Evolutionary conservation across 2,329 filamentous ascomycete species (phyloP).

Genomic region (Fusarium chuoi): DNA sequence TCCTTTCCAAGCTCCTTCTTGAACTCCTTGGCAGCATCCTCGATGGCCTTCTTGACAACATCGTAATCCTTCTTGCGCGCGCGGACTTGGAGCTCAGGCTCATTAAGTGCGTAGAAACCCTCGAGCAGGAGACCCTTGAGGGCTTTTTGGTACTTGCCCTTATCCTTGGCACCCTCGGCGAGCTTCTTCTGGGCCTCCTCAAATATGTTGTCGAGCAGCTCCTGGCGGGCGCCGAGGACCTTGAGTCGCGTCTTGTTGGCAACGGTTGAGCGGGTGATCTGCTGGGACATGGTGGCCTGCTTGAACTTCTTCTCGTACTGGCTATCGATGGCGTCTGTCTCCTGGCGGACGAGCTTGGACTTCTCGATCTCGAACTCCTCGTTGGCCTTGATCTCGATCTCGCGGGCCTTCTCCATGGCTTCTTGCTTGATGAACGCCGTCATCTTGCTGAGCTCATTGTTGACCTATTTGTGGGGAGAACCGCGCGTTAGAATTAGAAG

Average conservation of each 20-base stretch:
- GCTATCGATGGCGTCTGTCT: conserved; percentile 90
- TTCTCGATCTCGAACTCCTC: conserved; percentile 99
- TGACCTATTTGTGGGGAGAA: conserved; percentile 71
- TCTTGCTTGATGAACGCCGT: conserved; percentile 99
- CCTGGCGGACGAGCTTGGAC: conserved; percentile 96
- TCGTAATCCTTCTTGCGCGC: conserved; percentile 84
- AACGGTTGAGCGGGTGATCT: conserved; percentile 96
- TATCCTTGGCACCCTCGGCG: conserved; percentile 70
- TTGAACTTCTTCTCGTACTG: conserved; percentile 99
- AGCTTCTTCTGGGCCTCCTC: conserved; percentile 81
- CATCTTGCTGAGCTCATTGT: conserved; percentile 99
- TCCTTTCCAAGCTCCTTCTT: conserved; percentile 81
- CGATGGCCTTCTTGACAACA: conserved; percentile 79
- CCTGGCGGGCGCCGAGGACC: conserved; percentile 87
- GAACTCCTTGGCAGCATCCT: conserved; percentile 82
- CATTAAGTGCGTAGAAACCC: conserved; percentile 87
- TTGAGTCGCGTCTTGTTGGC: conserved; percentile 95
- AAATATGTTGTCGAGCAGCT: conserved; percentile 90
- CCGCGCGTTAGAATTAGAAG: conserved; percentile 27
- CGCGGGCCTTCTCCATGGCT: conserved; percentile 93
- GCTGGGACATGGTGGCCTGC: conserved; percentile 97
- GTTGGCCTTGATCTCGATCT: conserved; percentile 98
- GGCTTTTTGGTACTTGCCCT: conserved; percentile 77
- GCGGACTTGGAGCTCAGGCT: conserved; percentile 79
- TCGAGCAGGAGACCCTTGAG: conserved; percentile 87